Base-by-base conservation (phyloP, 2,329 filamentous ascomycete genomes). In the Cladophialophora carrionii region DNA sequence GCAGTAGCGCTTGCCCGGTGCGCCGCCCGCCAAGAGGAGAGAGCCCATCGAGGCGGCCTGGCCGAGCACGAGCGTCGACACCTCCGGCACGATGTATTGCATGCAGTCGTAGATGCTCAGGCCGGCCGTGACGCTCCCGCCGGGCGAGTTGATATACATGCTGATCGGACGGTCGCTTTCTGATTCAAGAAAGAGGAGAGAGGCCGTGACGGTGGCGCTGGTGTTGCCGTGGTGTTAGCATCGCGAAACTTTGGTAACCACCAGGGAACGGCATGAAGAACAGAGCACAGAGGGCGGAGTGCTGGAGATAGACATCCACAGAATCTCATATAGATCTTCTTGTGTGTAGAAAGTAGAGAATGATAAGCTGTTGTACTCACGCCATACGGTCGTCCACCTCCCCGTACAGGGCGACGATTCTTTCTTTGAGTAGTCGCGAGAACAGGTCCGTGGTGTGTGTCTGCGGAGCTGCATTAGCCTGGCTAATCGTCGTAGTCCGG, bases 51-150 rank as follows among this genome's bases (percentile, higher is more conserved):
- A 95, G 1, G 95, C 94, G 0, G 96, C 95, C 73, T 96, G 91
- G 7, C 95, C 95, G 51, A 99, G 86, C 74, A 95, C 98, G 32
- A 99, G 95, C 0, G 95, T 99, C 51, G 90, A 94, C 0, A 99
- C 92, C 0, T 94, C 92, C 2, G 91, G 91, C 66, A 89, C 88
- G 75, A 99, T 98, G 78, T 99, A 99, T 72, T 90, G 88, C 94
- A 99, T 98, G 12, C 95, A 99, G 77, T 99, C 95, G 83, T 99
- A 99, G 74, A 99, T 98, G 29, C 95, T 93, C 66, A 89, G 74
- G 84, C 85, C 86, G 1, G 95, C 94, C 67, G 90, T 94, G 48
- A 99, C 93, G 49, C 90, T 94, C 62, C 95, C 95, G 57, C 95
- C 95, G 0, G 94, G 94, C 0, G 91, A 96, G 81, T 99, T 96